phyloP scores from a whole-genome alignment of 257 asterid species.

The Nicotiana benthamiana region DNA sequence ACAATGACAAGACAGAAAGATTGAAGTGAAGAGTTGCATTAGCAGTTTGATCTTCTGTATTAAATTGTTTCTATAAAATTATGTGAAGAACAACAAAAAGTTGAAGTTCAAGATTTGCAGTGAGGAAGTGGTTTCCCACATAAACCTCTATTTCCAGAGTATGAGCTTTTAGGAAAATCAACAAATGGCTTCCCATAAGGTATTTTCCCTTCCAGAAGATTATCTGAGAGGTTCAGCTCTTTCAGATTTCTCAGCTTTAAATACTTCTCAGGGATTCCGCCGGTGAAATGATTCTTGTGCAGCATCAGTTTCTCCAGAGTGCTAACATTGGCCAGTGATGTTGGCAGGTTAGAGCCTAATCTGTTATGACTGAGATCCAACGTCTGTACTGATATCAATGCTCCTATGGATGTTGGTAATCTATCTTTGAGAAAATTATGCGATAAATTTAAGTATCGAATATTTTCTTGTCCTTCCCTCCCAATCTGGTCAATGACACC shows the following conservation, averaged over 20 bases:
- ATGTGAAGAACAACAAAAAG: background rate
- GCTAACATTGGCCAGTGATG: slow-evolving; percentile 30
- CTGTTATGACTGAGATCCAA: slow-evolving; percentile 58
- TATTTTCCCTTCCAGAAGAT: slow-evolving; percentile 45
- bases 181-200: slow-evolving; percentile 55
- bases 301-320: slow-evolving; percentile 40
- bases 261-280: slow-evolving; percentile 42
- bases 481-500: slow-evolving; percentile 35
- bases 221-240: slow-evolving; percentile 48
- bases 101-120: slow-evolving; percentile 25
- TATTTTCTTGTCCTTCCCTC: slow-evolving; percentile 16
- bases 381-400: slow-evolving; percentile 19
- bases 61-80: background rate
- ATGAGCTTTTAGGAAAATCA: slow-evolving; percentile 40
- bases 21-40: background rate
- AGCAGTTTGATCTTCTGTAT: background rate
- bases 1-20: background rate
- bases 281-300: slow-evolving; percentile 49
- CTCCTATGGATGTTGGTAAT: slow-evolving; percentile 36
- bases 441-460: slow-evolving; percentile 37
- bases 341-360: slow-evolving; percentile 32
- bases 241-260: slow-evolving; percentile 31
- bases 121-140: slow-evolving; percentile 60
- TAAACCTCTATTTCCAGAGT: slow-evolving; percentile 43
- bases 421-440: slow-evolving; percentile 30